Evolutionary conservation across 495 filamentous ascomycete genomes (phyloP).

Genomic region (Hypoxylon perforatum): DNA sequence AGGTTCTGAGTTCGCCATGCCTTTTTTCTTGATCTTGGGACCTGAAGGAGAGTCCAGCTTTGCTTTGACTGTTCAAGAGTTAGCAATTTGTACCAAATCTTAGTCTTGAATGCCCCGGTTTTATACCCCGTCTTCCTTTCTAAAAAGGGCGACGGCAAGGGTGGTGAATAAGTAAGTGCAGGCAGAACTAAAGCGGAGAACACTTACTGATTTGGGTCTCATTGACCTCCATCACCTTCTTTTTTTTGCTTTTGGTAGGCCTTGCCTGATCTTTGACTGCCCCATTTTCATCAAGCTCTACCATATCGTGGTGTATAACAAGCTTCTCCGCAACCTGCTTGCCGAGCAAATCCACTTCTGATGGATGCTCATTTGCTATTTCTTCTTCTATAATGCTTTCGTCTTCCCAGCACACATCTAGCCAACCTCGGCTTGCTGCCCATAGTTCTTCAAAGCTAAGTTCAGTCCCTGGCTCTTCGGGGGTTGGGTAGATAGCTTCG

Average conservation of each 20-base stretch:
- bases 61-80: conserved; percentile 75
- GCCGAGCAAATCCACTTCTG: conserved; percentile 41
- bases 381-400: conserved; percentile 46
- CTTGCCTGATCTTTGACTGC: conserved; percentile 48
- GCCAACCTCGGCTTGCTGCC: conserved; percentile 82
- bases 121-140: too few species aligned
- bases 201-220: conserved; percentile 87
- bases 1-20: conserved; percentile 68
- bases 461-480: conserved; percentile 73
- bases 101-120: too few species aligned
- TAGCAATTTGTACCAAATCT: too few species aligned
- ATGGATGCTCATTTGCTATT: conserved; percentile 37
- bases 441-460: conserved; percentile 91
- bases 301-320: conserved; percentile 56
- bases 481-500: conserved; percentile 82
- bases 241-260: conserved; percentile 61
- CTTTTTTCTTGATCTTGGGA: conserved; percentile 75
- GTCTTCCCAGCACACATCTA: conserved; percentile 74
- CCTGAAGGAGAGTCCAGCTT: conserved; percentile 88
- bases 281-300: conserved; percentile 65
- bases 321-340: conserved; percentile 53
- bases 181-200: not conserved
- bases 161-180: not conserved
- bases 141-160: not conserved
- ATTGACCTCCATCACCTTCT: conserved; percentile 80